Evolutionary conservation across 2,329 filamentous ascomycete genomes (phyloP).

Genomic region (Blastomyces gilchristii): DNA sequence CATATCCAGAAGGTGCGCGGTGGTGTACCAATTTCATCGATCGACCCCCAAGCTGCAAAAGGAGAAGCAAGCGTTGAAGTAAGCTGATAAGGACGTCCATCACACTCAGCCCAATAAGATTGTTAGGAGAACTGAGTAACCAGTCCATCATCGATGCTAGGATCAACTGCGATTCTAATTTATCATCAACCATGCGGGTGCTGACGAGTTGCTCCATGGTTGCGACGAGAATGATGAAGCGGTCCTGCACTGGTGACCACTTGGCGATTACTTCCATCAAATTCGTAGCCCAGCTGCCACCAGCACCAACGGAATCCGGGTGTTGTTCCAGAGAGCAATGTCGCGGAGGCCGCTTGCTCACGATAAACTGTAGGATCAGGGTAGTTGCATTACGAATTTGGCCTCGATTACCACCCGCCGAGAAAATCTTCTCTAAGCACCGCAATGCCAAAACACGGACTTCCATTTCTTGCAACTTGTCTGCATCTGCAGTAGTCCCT

Average conservation of each 20-base stretch:
- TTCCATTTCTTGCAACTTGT: constrained; percentile 81
- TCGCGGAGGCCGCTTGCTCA: constrained; percentile 45
- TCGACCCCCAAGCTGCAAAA: constrained; percentile 53
- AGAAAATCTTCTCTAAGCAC: constrained; percentile 77
- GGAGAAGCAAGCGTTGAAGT: constrained; percentile 67
- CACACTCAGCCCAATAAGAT: constrained; percentile 87
- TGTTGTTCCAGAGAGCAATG: constrained; percentile 37
- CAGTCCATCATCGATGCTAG: constrained; percentile 70
- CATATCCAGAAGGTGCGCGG: constrained; percentile 6
- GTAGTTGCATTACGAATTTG: constrained; percentile 71
- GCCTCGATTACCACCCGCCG: constrained; percentile 61
- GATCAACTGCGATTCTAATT: constrained; percentile 62
- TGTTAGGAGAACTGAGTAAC: constrained; percentile 75
- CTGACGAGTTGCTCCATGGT: constrained; percentile 65
- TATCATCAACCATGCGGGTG: constrained; percentile 58
- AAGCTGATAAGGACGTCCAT: constrained; percentile 88
- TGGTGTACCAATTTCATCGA: constrained; percentile 8
- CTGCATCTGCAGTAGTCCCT: constrained; percentile 74
- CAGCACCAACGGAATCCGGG: constrained; percentile 32
- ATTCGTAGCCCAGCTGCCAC: constrained; percentile 67
- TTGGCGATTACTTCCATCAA: constrained; percentile 69
- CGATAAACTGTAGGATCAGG: constrained; percentile 64
- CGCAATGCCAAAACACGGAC: constrained; percentile 74
- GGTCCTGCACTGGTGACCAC: constrained; percentile 90
- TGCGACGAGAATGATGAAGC: constrained; percentile 79